Evolutionary conservation across 148 eudicot genomes (phyloP).

Genomic region (Chenopodium quinoa): DNA sequence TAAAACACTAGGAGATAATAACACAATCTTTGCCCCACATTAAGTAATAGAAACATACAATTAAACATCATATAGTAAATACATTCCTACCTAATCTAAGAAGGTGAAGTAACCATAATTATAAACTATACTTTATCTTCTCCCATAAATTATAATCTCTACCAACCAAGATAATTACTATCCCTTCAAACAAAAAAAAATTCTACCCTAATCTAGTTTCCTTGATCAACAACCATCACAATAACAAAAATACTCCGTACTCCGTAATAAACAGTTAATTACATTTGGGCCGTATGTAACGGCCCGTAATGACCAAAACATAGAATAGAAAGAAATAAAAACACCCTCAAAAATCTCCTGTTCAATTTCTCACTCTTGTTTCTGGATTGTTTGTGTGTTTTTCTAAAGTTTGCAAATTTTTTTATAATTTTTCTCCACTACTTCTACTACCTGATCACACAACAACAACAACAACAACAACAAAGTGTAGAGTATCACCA

Average conservation of each 20-base stretch:
- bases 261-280: background rate
- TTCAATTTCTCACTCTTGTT: background rate
- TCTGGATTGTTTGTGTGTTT: background rate
- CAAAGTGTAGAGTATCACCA: slow-evolving; percentile 19
- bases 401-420: too few relatives aligned
- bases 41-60: background rate
- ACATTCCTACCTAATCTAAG: slow-evolving; percentile 21
- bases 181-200: background rate
- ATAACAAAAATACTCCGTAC: background rate
- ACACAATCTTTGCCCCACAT: background rate
- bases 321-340: too few relatives aligned
- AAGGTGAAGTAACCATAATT: slow-evolving; percentile 20
- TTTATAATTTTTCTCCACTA: background rate
- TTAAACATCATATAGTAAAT: background rate
- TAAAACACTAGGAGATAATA: background rate
- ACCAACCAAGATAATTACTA: slow-evolving; percentile 1
- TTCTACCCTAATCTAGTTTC: background rate
- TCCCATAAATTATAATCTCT: background rate
- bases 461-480: too few relatives aligned
- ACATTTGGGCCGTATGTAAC: slow-evolving; percentile 15
- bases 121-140: background rate
- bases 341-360: background rate
- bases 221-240: slow-evolving; percentile 9
- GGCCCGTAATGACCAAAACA: background rate
- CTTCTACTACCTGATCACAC: slow-evolving; percentile 20